Percentiles rank a stretch among this genome's conserved stretches.
Evolutionary conservation across 345 rosid species (phyloP).

Genomic region (Carallia pectinifolia): DNA sequence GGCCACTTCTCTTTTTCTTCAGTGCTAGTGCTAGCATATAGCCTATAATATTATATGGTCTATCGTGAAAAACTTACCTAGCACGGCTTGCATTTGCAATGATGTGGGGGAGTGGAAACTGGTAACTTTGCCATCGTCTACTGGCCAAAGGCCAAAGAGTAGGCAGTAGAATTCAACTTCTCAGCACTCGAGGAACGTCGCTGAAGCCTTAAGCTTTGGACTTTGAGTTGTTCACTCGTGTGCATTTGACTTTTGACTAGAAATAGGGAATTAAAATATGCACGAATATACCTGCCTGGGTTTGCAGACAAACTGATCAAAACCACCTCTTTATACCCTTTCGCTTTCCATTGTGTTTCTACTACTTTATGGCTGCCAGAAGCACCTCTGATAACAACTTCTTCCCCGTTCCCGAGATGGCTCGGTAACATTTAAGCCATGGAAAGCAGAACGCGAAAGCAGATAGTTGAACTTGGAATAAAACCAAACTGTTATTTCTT

Average conservation of each 20-base stretch:
- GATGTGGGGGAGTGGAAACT: not conserved
- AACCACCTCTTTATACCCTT: conserved; percentile 9
- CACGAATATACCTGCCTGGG: not conserved
- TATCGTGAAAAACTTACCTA: too few species aligned
- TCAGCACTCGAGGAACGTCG: conserved; percentile 47
- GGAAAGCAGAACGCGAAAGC: conserved; percentile 11
- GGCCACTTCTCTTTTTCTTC: too few species aligned
- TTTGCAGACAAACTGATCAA: conserved; percentile 17
- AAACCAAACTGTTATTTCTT: conserved; percentile 6
- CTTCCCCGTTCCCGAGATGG: conserved; percentile 27
- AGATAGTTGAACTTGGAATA: conserved; percentile 11
- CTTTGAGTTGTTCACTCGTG: conserved; percentile 39
- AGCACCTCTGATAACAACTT: not conserved
- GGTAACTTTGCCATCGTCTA: not conserved
- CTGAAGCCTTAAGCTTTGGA: conserved; percentile 44
- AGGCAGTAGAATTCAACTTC: conserved; percentile 26
- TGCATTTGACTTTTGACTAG: conserved; percentile 48
- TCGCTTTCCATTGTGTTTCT: conserved; percentile 11
- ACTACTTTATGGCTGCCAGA: conserved; percentile 30
- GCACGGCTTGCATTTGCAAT: too few species aligned
- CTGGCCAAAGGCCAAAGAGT: conserved; percentile 15
- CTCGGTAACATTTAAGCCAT: conserved; percentile 29
- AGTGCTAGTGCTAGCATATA: too few species aligned
- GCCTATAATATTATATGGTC: too few species aligned
- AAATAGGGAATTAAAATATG: not conserved